These are phyloP conservation scores for Pleurotus salmoneostramineus DNA, from an alignment of 768 basidiomycete species.

Conservation along the genomic window DNA sequence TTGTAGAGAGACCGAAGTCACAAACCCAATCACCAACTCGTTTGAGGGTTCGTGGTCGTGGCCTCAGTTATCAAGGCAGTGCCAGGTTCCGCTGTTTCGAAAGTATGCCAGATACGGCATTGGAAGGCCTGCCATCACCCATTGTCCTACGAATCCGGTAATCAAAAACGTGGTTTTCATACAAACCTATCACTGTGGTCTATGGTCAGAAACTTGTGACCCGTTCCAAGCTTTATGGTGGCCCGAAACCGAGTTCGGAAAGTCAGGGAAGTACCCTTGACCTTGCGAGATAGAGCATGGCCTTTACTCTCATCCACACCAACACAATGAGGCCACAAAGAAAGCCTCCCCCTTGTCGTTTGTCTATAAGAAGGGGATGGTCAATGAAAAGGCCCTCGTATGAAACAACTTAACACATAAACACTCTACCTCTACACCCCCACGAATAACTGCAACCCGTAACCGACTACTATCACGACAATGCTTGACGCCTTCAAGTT, in stretches of 20 bases:
- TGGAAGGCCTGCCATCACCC: neutral
- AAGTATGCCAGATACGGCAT: neutral
- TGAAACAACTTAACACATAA: neutral
- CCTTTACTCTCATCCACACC: neutral
- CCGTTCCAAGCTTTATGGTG: neutral
- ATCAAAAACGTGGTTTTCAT: constrained; percentile 6
- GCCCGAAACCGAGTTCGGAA: neutral
- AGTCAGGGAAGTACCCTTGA: constrained; percentile 1
- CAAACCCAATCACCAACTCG: neutral
- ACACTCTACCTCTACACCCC: constrained; percentile 3
- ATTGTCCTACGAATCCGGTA: constrained; percentile 5
- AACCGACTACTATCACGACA: neutral
- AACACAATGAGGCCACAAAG: constrained; percentile 5
- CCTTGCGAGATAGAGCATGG: constrained; percentile 4
- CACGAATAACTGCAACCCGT: neutral
- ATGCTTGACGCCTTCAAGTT: constrained; percentile 79
- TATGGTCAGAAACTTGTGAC: neutral
- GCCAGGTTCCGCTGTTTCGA: neutral
- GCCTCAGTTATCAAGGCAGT: neutral
- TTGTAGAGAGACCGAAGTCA: neutral
- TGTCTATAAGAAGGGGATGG: neutral
- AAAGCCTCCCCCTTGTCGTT: neutral
- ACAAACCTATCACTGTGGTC: neutral
- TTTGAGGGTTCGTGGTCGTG: neutral
- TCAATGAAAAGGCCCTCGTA: neutral